These are phyloP conservation scores for Clonostachys rosea DNA, from an alignment of 2,329 filamentous ascomycete genomes.

Conservation along the genomic window DNA sequence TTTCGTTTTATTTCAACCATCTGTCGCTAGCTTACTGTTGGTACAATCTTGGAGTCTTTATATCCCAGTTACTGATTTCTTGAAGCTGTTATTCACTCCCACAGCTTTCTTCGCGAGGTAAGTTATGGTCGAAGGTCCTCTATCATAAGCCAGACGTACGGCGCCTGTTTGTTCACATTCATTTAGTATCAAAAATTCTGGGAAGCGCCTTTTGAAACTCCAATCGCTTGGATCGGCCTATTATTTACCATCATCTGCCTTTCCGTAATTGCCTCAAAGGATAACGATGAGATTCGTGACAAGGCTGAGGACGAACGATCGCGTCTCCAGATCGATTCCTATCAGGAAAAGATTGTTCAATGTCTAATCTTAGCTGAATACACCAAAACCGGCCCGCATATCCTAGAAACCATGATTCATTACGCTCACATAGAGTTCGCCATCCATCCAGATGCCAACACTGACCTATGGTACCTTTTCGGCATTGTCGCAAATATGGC, in stretches of 20 bases:
- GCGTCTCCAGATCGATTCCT: conserved; percentile 4
- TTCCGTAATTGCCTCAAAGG: conserved; percentile 12
- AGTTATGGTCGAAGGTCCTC: conserved; percentile 12
- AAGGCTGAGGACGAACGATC: conserved; percentile 1
- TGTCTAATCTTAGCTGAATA: conserved; percentile 31
- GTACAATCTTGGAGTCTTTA: neutral
- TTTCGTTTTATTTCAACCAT: conserved; percentile 28
- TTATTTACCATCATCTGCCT: conserved; percentile 40
- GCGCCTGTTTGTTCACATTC: neutral
- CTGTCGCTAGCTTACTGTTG: conserved; percentile 6
- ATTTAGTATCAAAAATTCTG: conserved; percentile 38
- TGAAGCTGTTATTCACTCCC: conserved; percentile 17
- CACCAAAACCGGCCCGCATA: conserved; percentile 33
- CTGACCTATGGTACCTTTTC: conserved; percentile 25
- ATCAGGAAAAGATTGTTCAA: conserved; percentile 23
- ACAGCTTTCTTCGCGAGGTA: conserved; percentile 11
- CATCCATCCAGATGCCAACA: conserved; percentile 18
- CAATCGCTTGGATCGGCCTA: conserved; percentile 39
- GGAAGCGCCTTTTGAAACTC: conserved; percentile 23
- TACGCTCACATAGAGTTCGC: conserved; percentile 24
- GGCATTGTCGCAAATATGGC: conserved; percentile 24
- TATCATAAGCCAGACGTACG: neutral
- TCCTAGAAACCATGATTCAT: conserved; percentile 28
- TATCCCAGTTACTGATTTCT: neutral
- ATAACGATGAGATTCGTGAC: conserved; percentile 3